Percentiles rank a stretch among this genome's conserved stretches.
These are phyloP conservation scores for Populus alba DNA, from an alignment of 345 rosid species.

Conservation along the genomic window DNA sequence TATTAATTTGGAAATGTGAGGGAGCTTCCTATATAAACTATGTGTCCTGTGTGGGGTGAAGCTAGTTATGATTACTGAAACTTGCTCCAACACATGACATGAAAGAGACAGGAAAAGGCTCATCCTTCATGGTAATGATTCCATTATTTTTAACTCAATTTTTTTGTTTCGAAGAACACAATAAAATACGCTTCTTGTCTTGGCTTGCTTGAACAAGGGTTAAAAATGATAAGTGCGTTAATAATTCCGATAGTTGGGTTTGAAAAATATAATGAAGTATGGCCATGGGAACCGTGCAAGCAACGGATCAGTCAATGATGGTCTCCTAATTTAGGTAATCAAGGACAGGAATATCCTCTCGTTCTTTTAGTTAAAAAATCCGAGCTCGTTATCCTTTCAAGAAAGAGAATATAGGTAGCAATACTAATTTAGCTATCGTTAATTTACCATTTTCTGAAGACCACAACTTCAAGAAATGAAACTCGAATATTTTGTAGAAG, in stretches of 20 bases:
- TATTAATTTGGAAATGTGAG: not conserved
- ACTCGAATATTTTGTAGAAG: not conserved
- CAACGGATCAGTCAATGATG: slow-evolving; percentile 42
- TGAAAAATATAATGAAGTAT: slow-evolving; percentile 10
- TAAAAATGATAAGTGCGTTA: slow-evolving; percentile 10
- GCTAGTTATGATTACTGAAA: slow-evolving; percentile 36
- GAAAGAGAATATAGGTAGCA: too few relatives aligned
- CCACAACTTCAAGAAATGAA: not conserved
- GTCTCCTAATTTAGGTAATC: slow-evolving; percentile 5
- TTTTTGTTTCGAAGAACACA: slow-evolving; percentile 6
- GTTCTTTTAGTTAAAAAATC: not conserved
- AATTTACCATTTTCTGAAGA: not conserved
- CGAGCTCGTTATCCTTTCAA: too few relatives aligned
- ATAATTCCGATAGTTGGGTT: slow-evolving; percentile 2
- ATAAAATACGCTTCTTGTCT: slow-evolving; percentile 4
- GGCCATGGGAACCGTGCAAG: slow-evolving; percentile 46
- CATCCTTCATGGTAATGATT: slow-evolving; percentile 3
- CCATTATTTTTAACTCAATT: not conserved
- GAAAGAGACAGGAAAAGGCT: slow-evolving; percentile 28
- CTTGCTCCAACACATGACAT: slow-evolving; percentile 43
- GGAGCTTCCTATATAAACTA: not conserved
- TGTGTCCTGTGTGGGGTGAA: slow-evolving; percentile 4
- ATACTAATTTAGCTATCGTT: not conserved
- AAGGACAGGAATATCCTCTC: not conserved
- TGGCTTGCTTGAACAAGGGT: slow-evolving; percentile 27